Evolutionary conservation across 176 grass and related monocot species (phyloP).

Genomic region (Oryza rufipogon): DNA sequence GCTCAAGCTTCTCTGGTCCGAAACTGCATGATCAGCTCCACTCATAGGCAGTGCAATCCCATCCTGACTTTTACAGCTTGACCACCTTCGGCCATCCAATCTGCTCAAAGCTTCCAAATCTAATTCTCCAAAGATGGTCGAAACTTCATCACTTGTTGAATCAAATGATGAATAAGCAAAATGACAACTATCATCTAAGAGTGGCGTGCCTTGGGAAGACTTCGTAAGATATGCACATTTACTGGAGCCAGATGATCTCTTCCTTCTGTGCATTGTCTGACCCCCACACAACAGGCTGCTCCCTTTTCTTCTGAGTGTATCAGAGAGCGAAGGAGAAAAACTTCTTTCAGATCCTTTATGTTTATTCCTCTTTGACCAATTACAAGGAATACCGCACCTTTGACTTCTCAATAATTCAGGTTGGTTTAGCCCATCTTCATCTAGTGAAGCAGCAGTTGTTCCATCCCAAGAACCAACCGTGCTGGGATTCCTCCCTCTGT

Average conservation of each 20-base stretch:
- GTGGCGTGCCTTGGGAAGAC: conserved; percentile 72
- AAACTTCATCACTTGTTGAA: conserved; percentile 82
- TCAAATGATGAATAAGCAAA: conserved; percentile 79
- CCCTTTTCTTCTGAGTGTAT: conserved; percentile 92
- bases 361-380: conserved; percentile 79
- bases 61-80: conserved; percentile 97
- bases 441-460: conserved; percentile 80
- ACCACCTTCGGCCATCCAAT: conserved; percentile 97
- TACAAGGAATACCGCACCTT: conserved; percentile 79
- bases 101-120: conserved; percentile 96
- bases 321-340: conserved; percentile 88
- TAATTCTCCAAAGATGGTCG: conserved; percentile 88
- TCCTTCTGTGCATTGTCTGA: conserved; percentile 65
- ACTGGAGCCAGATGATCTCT: conserved; percentile 60
- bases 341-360: conserved; percentile 59
- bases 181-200: conserved; percentile 72
- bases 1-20: conserved; percentile 88
- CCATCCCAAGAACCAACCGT: conserved; percentile 69
- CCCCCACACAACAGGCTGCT: conserved; percentile 76
- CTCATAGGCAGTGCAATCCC: conserved; percentile 44
- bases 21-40: conserved; percentile 60
- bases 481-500: conserved; percentile 64
- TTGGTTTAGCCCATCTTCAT: conserved; percentile 77
- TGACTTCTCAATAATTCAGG: conserved; percentile 56
- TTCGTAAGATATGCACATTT: conserved; percentile 64